A percentile compares a stretch with the other conserved stretches of the same genome.
These are phyloP conservation scores for Magnaporthiopsis poae DNA, from an alignment of 2,329 filamentous ascomycete species.

Conservation along the genomic window DNA sequence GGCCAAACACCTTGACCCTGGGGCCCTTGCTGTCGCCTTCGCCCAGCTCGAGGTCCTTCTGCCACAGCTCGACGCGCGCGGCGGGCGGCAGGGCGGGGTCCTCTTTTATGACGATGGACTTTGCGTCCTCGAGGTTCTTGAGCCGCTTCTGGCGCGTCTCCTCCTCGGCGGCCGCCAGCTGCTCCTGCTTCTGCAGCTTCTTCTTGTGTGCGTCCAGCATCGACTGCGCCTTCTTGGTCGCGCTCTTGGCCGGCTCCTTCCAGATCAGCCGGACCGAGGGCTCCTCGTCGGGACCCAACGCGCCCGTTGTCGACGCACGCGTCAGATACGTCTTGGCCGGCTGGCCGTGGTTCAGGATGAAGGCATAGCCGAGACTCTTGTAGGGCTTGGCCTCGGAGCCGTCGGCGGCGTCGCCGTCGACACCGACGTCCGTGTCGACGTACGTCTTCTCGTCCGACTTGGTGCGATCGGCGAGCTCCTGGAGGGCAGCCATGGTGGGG, in stretches of 20 bases:
- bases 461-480: conserved; percentile 41
- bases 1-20: conserved; percentile 68
- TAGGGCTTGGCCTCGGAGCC: conserved; percentile 67
- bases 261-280: conserved; percentile 55
- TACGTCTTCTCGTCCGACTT: conserved; percentile 48
- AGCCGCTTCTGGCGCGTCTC: conserved; percentile 63
- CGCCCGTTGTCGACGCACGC: conserved; percentile 56
- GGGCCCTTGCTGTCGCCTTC: conserved; percentile 51
- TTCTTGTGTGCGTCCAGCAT: conserved; percentile 69
- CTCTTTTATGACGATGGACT: conserved; percentile 62
- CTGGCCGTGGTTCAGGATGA: conserved; percentile 57
- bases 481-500: conserved; percentile 30
- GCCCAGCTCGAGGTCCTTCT: conserved; percentile 31
- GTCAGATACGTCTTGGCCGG: conserved; percentile 54
- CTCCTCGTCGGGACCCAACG: conserved; percentile 53
- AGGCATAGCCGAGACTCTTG: conserved; percentile 71
- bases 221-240: conserved; percentile 73
- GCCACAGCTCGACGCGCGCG: conserved; percentile 58
- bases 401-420: conserved; percentile 56
- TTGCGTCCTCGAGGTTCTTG: conserved; percentile 66
- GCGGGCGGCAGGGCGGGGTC: conserved; percentile 67
- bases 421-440: conserved; percentile 71
- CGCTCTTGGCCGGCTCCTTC: conserved; percentile 76
- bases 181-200: conserved; percentile 70
- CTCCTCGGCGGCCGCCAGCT: conserved; percentile 60